Percentiles rank a stretch among this genome's conserved stretches.
Conservation (phyloP, 1,284 basidiomycete genomes). For the Testicularia cyperi region DNA sequence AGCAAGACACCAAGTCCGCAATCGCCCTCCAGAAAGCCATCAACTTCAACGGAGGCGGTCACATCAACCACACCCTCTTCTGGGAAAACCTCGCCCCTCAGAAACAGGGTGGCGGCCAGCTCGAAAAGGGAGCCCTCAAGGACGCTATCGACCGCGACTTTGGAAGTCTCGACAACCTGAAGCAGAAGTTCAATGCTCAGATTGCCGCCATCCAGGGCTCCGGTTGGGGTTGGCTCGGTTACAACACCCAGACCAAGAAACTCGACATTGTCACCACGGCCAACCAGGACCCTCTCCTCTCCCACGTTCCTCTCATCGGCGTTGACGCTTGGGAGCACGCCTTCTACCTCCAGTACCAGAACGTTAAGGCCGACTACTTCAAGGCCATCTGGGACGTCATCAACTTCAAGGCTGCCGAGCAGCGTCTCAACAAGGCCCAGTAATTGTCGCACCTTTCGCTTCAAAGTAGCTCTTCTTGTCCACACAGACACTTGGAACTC, state of each 20-base stretch:
- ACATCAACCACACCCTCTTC: constrained; percentile 84
- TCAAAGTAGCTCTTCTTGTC: too few species aligned
- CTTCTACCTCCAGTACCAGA: constrained; percentile 59
- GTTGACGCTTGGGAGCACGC: constrained; percentile 96
- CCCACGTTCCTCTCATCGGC: constrained; percentile 85
- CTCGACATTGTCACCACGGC: constrained; percentile 80
- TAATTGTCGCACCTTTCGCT: too few species aligned
- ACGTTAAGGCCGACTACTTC: constrained; percentile 59
- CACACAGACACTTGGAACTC: too few species aligned
- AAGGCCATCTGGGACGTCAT: constrained; percentile 60
- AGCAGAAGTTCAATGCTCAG: constrained; percentile 77
- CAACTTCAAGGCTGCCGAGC: constrained; percentile 60
- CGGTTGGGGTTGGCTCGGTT: constrained; percentile 90
- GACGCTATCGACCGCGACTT: constrained; percentile 79
- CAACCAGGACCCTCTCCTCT: constrained; percentile 92
- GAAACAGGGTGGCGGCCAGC: constrained; percentile 65
- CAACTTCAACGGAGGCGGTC: constrained; percentile 88
- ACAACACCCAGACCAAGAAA: constrained; percentile 63
- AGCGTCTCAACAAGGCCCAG: constrained; percentile 53
- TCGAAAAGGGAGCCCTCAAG: constrained; percentile 72
- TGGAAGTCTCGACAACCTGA: constrained; percentile 76
- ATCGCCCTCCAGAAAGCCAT: constrained; percentile 83
- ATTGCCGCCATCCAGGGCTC: constrained; percentile 95
- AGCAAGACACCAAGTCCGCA: constrained; percentile 53
- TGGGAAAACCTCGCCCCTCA: constrained; percentile 78